A percentile compares a stretch with the other conserved stretches of the same genome.
These are phyloP conservation scores for Coniosporium uncinatum DNA, from an alignment of 2,329 filamentous ascomycete species.

Conservation along the genomic window DNA sequence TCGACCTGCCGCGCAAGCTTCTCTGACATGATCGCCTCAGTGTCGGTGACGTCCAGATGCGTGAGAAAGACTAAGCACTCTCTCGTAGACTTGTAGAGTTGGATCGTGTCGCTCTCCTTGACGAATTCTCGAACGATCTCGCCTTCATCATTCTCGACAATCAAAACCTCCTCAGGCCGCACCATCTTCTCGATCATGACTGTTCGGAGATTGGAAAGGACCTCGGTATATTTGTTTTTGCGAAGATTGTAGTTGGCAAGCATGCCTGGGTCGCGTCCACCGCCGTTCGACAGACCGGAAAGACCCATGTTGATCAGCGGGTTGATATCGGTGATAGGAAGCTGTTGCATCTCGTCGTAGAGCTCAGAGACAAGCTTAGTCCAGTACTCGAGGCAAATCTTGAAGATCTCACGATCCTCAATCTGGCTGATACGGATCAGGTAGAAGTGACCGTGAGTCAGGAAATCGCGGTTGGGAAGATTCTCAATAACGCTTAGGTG, in stretches of 20 bases:
- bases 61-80: constrained; percentile 97
- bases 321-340: constrained; percentile 90
- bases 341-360: constrained; percentile 97
- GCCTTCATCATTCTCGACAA: constrained; percentile 99
- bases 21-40: constrained; percentile 98
- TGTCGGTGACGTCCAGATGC: constrained; percentile 95
- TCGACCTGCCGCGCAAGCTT: constrained; percentile 96
- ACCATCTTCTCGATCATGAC: constrained; percentile 99
- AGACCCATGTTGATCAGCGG: constrained; percentile 78
- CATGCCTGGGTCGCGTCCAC: constrained; percentile 79
- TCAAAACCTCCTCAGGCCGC: constrained; percentile 91
- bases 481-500: constrained; percentile 93
- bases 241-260: constrained; percentile 87
- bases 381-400: constrained; percentile 99
- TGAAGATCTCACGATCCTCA: constrained; percentile 98
- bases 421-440: constrained; percentile 98
- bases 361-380: constrained; percentile 96
- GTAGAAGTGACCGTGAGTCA: constrained; percentile 96
- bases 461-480: constrained; percentile 89
- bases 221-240: constrained; percentile 97
- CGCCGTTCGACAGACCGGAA: constrained; percentile 65
- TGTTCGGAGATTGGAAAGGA: constrained; percentile 87
- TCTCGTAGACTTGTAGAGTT: constrained; percentile 97
- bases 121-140: constrained; percentile 99
- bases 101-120: constrained; percentile 98